Base-by-base conservation (phyloP, 176 grass and related monocot genomes). In the Eremochloa ophiuroides region DNA sequence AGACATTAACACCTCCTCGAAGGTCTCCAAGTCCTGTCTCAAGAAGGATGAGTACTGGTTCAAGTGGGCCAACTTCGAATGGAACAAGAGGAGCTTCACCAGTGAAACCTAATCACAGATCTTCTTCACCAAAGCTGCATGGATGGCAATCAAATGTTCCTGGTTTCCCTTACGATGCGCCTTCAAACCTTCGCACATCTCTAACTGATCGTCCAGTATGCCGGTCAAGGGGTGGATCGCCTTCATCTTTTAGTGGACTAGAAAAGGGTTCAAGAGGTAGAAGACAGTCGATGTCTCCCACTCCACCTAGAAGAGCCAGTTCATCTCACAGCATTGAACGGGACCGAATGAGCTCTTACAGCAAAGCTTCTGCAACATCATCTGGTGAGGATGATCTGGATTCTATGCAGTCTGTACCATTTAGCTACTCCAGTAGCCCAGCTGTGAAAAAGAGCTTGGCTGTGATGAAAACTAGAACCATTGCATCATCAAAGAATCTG, bases 331-430 rank as follows among this genome's bases (percentile, higher is more conserved):
- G 88, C 77, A 75, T 80, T 84, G 95, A 91, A 66, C 66, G 86
- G 59, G 91, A 97, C 68, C 85, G 35, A 46, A 91, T 83, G 56
- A 89, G 92, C 85, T 92, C 77, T 9, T 61, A 90, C 72, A 93
- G 88, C 75, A 94, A 89, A 83, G 89, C 80, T 82, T 94, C 91
- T 11, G 79, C 83, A 86, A 60, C 85, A 73, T 91, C 89, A 83
- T 92, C 88, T 71, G 88, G 86, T 59, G 95, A 98, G 78, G 95
- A 95, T 85, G 95, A 93, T 85, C 70, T 92, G 58, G 92, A 98
- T 30, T 95, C 90, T 64, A 69, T 91, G 76, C 82, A 83, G 71
- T 95, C 90, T 56, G 28, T 91, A 72, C 72, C 83, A 29, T 44
- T 81, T 44, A 80, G 80, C 65, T 86, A 89, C 78, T 88, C 86